phyloP scores from a whole-genome alignment of 495 filamentous ascomycete genomes.

The Penicillium odoratum region DNA sequence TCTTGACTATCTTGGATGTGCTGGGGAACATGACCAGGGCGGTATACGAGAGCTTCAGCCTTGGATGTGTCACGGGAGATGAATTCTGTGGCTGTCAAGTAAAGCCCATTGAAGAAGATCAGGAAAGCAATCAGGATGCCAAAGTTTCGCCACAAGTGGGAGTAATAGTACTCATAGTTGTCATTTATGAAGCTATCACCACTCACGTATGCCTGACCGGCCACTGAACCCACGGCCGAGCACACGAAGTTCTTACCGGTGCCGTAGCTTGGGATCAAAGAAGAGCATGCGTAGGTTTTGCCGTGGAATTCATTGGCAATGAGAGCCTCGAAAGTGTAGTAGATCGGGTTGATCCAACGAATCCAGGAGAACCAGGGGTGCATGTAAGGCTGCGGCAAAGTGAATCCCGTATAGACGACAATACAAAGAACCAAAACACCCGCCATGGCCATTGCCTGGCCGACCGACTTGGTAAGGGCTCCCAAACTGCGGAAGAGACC shows the following conservation, averaged over 20 bases:
- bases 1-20: slow-evolving; percentile 25
- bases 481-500: slow-evolving; percentile 45
- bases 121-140: slow-evolving; percentile 63
- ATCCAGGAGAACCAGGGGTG: slow-evolving; percentile 49
- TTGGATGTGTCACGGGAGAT: slow-evolving; percentile 32
- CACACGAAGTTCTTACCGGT: slow-evolving; percentile 44
- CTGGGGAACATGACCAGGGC: slow-evolving; percentile 34
- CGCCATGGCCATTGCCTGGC: slow-evolving; percentile 44
- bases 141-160: slow-evolving; percentile 63
- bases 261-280: slow-evolving; percentile 39
- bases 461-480: slow-evolving; percentile 36
- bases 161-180: slow-evolving; percentile 52
- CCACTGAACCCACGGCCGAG: slow-evolving; percentile 51
- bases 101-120: slow-evolving; percentile 51
- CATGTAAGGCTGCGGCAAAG: slow-evolving; percentile 42
- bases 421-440: slow-evolving; percentile 43
- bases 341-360: slow-evolving; percentile 41
- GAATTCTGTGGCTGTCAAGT: slow-evolving; percentile 39
- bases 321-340: slow-evolving; percentile 40
- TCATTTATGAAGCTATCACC: slow-evolving; percentile 53
- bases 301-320: slow-evolving; percentile 58
- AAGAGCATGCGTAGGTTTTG: slow-evolving; percentile 44
- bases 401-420: slow-evolving; percentile 46
- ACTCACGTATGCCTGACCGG: slow-evolving; percentile 46
- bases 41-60: slow-evolving; percentile 38